These are phyloP conservation scores for Ilyonectria sp. DNA, from an alignment of 2,329 filamentous ascomycete species.

Conservation along the genomic window DNA sequence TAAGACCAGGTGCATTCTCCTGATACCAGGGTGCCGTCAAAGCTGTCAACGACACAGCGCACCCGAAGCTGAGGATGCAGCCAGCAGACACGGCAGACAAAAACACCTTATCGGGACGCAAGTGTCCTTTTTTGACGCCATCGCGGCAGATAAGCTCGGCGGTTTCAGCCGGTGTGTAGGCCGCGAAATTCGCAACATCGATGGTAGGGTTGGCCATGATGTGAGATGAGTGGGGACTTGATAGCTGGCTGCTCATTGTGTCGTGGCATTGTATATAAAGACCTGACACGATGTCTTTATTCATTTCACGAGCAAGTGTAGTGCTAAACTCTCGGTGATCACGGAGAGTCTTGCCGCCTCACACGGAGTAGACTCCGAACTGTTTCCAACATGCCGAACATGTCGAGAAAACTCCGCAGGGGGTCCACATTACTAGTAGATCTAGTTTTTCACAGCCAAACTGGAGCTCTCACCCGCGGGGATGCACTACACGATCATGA, in stretches of 20 bases:
- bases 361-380: conserved; percentile 14
- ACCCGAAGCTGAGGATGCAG: conserved; percentile 43
- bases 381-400: conserved; percentile 23
- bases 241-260: conserved; percentile 1
- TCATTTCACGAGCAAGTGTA: background rate
- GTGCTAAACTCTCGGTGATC: background rate
- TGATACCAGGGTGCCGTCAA: conserved; percentile 44
- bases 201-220: conserved; percentile 39
- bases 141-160: conserved; percentile 40
- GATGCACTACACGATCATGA: too few relatives aligned
- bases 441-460: conserved; percentile 12
- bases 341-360: background rate
- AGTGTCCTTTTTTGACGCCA: conserved; percentile 39
- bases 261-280: background rate
- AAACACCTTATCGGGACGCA: conserved; percentile 41
- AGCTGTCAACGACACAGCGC: conserved; percentile 40
- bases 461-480: conserved; percentile 4
- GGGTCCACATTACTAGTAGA: conserved; percentile 17
- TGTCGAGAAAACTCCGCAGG: conserved; percentile 31
- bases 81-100: conserved; percentile 41
- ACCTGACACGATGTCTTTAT: background rate
- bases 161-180: conserved; percentile 42
- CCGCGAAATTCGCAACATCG: conserved; percentile 37
- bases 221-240: background rate
- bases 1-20: conserved; percentile 42